Evolutionary conservation across 2,329 filamentous ascomycete genomes (phyloP).

Genomic region (Talaromyces sp.): DNA sequence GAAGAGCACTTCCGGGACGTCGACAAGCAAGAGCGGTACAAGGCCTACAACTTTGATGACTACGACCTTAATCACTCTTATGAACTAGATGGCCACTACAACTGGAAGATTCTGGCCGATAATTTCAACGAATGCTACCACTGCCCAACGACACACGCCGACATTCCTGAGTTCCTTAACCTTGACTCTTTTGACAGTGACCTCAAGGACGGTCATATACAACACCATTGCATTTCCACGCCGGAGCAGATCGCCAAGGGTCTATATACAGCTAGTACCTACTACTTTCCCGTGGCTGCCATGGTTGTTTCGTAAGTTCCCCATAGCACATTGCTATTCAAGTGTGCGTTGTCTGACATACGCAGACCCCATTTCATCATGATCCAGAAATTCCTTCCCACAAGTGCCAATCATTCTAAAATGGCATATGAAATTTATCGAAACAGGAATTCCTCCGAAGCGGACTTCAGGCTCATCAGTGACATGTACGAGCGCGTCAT

Average conservation of each 20-base stretch:
- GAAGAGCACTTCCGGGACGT: conserved; percentile 47
- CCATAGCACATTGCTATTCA: neutral
- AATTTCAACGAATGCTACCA: conserved; percentile 55
- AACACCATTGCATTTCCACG: conserved; percentile 42
- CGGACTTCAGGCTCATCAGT: conserved; percentile 53
- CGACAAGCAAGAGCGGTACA: conserved; percentile 43
- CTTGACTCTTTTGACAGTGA: conserved; percentile 50
- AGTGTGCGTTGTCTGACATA: neutral
- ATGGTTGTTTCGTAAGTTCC: conserved; percentile 27
- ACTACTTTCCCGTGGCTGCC: conserved; percentile 31
- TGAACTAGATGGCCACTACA: conserved; percentile 54
- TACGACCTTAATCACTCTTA: conserved; percentile 56
- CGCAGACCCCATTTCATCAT: conserved; percentile 49
- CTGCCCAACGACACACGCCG: conserved; percentile 20
- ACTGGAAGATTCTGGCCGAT: conserved; percentile 58
- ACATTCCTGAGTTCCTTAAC: conserved; percentile 39
- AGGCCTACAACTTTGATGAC: conserved; percentile 45
- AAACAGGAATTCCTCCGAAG: conserved; percentile 53
- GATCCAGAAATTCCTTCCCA: conserved; percentile 58
- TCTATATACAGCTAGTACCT: conserved; percentile 32
- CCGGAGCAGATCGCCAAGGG: conserved; percentile 45
- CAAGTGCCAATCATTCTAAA: conserved; percentile 43
- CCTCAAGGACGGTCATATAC: conserved; percentile 45
- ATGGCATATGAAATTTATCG: conserved; percentile 63
- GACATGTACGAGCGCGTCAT: conserved; percentile 59